These are phyloP conservation scores for Naegleria lovaniensis DNA, from an alignment of 208 protist genomes.

Conservation along the genomic window DNA sequence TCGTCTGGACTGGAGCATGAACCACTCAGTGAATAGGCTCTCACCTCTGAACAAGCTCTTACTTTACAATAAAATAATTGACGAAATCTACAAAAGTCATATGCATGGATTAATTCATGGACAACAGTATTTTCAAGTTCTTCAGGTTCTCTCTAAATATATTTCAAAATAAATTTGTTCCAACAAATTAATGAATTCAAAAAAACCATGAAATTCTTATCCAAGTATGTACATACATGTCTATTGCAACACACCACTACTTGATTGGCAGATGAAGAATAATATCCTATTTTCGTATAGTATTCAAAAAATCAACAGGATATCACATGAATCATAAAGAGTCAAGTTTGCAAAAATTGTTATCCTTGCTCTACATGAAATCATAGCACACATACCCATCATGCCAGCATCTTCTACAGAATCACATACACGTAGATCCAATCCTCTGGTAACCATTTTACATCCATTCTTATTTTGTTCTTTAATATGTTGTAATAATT, in stretches of 20 bases:
- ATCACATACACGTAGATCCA: not conserved
- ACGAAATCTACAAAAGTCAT: not conserved
- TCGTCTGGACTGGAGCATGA: not conserved
- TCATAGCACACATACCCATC: not conserved
- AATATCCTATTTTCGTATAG: slow-evolving; percentile 5
- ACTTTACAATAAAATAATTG: not conserved
- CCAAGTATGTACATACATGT: not conserved
- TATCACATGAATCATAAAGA: no score
- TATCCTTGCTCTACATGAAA: no score
- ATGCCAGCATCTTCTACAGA: not conserved
- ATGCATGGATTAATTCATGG: not conserved
- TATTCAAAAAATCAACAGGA: no score
- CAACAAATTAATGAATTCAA: no score
- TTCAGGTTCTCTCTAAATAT: not conserved
- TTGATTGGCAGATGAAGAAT: not conserved
- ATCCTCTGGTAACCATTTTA: not conserved
- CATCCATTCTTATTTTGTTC: not conserved
- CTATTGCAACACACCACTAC: not conserved
- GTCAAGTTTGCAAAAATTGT: no score
- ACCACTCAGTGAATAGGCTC: not conserved
- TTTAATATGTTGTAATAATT: not conserved
- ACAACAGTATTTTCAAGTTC: not conserved
- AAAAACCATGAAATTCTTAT: no score
- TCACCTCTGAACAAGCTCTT: not conserved
- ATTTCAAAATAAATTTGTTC: no score